phyloP scores from a whole-genome alignment of 2,329 filamentous ascomycete species.

The Scytalidium sp. region DNA sequence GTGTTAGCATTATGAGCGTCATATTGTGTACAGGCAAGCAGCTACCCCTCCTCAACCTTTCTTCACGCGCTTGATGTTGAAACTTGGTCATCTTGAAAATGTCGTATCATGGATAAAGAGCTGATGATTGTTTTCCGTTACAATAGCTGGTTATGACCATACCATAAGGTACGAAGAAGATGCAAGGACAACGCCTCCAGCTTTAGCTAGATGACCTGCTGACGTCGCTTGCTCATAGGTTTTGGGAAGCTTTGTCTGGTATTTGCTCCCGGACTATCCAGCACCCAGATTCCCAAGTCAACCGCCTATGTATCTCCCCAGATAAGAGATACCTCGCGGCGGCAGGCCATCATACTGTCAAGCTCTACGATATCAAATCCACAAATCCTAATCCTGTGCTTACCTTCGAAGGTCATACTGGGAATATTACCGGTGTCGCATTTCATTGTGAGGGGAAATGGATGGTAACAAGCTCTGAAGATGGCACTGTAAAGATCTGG shows the following conservation, averaged over 20 bases:
- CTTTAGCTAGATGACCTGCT: conserved; percentile 7
- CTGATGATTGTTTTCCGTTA: conserved; percentile 19
- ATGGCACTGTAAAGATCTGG: conserved; percentile 54
- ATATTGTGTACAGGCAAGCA: conserved; percentile 64
- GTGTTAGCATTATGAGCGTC: conserved; percentile 51
- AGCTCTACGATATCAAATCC: conserved; percentile 94
- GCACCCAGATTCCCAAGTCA: conserved; percentile 96
- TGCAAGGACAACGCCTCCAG: neutral
- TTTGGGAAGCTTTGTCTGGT: conserved; percentile 97
- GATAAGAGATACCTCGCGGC: conserved; percentile 94
- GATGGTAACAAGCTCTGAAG: conserved; percentile 98
- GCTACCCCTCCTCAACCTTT: too few relatives aligned
- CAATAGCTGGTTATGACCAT: conserved; percentile 68
- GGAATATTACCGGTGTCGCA: conserved; percentile 92
- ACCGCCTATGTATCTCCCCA: conserved; percentile 95
- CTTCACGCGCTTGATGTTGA: neutral
- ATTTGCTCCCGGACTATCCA: conserved; percentile 98
- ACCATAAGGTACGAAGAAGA: conserved; percentile 61
- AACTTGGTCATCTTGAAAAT: neutral
- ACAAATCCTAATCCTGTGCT: conserved; percentile 93
- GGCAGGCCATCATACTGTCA: conserved; percentile 55
- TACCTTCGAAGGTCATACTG: conserved; percentile 93
- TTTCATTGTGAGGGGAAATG: conserved; percentile 99
- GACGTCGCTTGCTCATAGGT: conserved; percentile 49
- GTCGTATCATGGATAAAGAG: conserved; percentile 16